Conservation (phyloP, 345 rosid species). For the Linum trigynum region DNA sequence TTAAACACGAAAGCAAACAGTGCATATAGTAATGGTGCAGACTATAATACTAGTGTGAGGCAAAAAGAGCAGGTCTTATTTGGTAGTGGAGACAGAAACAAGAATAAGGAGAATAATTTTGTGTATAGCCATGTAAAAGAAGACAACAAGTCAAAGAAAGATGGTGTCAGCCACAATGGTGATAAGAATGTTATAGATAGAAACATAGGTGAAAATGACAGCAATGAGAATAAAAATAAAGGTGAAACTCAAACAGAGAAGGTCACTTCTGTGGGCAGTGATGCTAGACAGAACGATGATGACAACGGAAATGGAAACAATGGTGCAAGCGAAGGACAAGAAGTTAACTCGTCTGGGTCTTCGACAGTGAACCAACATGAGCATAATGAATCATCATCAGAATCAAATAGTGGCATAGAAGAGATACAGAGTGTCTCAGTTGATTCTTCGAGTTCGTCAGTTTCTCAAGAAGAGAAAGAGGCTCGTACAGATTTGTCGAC, state of each 20-base stretch:
- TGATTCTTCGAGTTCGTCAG: slow-evolving; percentile 20
- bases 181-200: slow-evolving; percentile 3
- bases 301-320: neutral
- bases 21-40: neutral
- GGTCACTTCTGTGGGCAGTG: neutral
- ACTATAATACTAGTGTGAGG: neutral
- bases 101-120: slow-evolving; percentile 8
- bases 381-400: slow-evolving; percentile 23
- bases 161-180: slow-evolving; percentile 15
- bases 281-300: slow-evolving; percentile 2
- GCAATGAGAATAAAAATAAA: slow-evolving; percentile 11
- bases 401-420: slow-evolving; percentile 16
- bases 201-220: slow-evolving; percentile 13
- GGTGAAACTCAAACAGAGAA: slow-evolving; percentile 6
- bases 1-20: neutral
- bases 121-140: slow-evolving; percentile 27
- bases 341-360: slow-evolving; percentile 16
- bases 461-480: slow-evolving; percentile 42
- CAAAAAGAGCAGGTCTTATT: neutral
- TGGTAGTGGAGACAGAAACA: neutral
- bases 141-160: slow-evolving; percentile 9
- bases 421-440: slow-evolving; percentile 20
- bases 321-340: slow-evolving; percentile 16
- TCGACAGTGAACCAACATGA: slow-evolving; percentile 21
- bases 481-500: slow-evolving; percentile 41